A percentile compares a stretch with the other conserved stretches of the same genome.
Evolutionary conservation across 805 yeast genomes (phyloP).

Genomic region (Saturnispora ahearnii): DNA sequence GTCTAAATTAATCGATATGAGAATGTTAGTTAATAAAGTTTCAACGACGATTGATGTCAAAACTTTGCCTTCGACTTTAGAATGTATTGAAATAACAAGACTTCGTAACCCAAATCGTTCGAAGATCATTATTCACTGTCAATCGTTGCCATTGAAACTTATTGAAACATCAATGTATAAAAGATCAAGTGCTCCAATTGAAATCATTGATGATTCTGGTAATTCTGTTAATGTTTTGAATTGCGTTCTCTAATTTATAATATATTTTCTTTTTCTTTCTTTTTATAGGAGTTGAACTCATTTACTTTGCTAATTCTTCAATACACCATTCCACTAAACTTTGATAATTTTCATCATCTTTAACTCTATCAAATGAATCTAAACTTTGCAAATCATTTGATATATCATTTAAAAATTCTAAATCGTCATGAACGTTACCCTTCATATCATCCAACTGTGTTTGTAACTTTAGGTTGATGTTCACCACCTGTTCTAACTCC

Average conservation of each 20-base stretch:
- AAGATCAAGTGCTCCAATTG: neutral
- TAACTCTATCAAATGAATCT: constrained; percentile 12
- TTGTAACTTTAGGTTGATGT: constrained; percentile 6
- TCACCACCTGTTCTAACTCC: neutral
- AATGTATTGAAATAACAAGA: constrained; percentile 5
- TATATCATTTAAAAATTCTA: constrained; percentile 9
- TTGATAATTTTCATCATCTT: constrained; percentile 15
- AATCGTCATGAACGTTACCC: constrained; percentile 7
- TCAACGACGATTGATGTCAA: neutral
- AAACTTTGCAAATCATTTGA: constrained; percentile 12
- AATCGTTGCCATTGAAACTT: neutral
- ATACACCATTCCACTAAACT: constrained; percentile 17
- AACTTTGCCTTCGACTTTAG: constrained; percentile 1
- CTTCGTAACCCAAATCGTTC: neutral
- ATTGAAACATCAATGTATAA: neutral
- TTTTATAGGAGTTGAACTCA: neutral
- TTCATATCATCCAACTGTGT: constrained; percentile 10
- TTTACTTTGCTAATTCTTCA: constrained; percentile 7
- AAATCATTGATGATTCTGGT: neutral
- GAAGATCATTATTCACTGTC: neutral
- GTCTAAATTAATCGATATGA: constrained; percentile 3
- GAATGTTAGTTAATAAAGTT: neutral
- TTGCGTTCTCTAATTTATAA: neutral
- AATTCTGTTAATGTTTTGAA: neutral
- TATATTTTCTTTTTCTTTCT: neutral